These are phyloP conservation scores for Leccinum broughii DNA, from an alignment of 768 basidiomycete genomes.

Conservation along the genomic window DNA sequence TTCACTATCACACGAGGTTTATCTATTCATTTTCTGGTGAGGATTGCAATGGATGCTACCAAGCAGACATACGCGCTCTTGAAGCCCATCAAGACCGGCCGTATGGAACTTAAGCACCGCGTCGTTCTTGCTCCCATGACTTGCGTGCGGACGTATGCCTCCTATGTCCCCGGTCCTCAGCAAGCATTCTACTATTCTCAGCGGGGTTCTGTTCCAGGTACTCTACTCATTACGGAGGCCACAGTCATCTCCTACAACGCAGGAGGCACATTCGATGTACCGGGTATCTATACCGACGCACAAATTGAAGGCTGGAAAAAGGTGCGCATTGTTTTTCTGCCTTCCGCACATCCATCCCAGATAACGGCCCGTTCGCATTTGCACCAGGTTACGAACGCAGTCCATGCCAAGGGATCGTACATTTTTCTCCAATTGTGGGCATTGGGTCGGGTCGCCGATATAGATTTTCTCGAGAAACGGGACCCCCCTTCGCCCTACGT, in stretches of 20 bases:
- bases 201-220: constrained; percentile 48
- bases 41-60: constrained; percentile 1
- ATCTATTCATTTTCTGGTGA: background rate
- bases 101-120: constrained; percentile 45
- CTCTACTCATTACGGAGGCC: constrained; percentile 57
- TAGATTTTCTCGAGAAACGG: constrained; percentile 30
- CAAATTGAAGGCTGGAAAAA: constrained; percentile 56
- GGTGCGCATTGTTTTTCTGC: constrained; percentile 20
- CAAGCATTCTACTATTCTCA: constrained; percentile 51
- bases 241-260: constrained; percentile 51
- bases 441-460: constrained; percentile 49
- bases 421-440: constrained; percentile 57
- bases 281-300: constrained; percentile 64
- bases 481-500: constrained; percentile 35
- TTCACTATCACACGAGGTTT: background rate
- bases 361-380: background rate
- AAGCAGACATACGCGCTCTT: constrained; percentile 37
- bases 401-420: constrained; percentile 53
- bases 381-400: constrained; percentile 51
- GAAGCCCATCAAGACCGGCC: constrained; percentile 46
- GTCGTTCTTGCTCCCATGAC: constrained; percentile 57
- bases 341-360: background rate
- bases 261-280: constrained; percentile 49
- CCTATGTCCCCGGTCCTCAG: constrained; percentile 39
- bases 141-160: constrained; percentile 38